phyloP scores from a whole-genome alignment of 2,329 filamentous ascomycete genomes.

The Aspergillus sp. region DNA sequence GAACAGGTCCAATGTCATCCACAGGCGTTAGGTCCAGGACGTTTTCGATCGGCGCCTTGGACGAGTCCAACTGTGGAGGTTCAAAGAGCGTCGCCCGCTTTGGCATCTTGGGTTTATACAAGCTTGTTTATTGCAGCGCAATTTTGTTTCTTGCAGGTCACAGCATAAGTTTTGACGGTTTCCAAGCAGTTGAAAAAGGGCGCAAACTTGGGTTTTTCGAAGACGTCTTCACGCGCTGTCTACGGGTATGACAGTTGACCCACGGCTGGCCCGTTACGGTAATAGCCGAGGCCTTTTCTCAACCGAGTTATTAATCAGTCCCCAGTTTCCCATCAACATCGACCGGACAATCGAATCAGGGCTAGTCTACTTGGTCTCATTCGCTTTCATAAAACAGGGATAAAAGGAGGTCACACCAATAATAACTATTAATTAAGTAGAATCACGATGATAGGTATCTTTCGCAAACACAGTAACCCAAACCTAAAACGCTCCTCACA shows the following conservation, averaged over 20 bases:
- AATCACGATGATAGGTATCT: not conserved
- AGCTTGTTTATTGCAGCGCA: not conserved
- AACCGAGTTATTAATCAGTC: not conserved
- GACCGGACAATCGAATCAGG: not conserved
- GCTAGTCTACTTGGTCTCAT: not conserved
- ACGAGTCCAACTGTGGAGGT: constrained; percentile 69
- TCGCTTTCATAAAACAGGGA: not conserved
- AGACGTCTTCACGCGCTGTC: constrained; percentile 5
- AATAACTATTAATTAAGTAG: not conserved
- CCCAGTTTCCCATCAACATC: not conserved
- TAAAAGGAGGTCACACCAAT: not conserved
- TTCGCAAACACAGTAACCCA: not conserved
- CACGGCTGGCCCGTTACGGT: constrained; percentile 9
- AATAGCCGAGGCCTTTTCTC: constrained; percentile 14
- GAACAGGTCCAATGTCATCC: constrained; percentile 58
- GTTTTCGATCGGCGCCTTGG: constrained; percentile 82
- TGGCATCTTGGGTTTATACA: constrained; percentile 22
- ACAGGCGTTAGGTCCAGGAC: constrained; percentile 82
- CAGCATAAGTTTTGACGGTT: not conserved
- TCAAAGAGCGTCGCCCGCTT: constrained; percentile 64
- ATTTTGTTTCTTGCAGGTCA: not conserved
- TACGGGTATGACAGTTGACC: not conserved
- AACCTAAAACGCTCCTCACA: not conserved
- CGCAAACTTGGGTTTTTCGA: not conserved
- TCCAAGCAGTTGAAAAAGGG: not conserved